Conservation (phyloP, 352 stramenopile species). For the Phytophthora meadii region DNA sequence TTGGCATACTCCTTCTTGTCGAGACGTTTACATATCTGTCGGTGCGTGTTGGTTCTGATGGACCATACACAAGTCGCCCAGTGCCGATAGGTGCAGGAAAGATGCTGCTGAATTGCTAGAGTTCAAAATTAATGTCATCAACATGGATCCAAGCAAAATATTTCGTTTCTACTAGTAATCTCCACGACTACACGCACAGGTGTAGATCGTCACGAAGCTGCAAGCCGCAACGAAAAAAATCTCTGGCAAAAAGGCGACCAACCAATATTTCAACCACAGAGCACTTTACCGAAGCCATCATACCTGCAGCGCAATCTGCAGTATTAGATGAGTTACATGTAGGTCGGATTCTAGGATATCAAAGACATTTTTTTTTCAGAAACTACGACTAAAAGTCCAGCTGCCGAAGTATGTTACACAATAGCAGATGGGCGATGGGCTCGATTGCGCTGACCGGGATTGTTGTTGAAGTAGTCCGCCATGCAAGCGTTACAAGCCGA, state of each 20-base stretch:
- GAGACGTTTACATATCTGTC: too few species aligned
- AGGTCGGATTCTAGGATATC: background rate
- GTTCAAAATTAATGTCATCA: too few species aligned
- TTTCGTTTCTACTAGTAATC: too few species aligned
- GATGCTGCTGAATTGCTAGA: background rate
- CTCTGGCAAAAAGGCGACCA: too few species aligned
- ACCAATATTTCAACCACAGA: too few species aligned
- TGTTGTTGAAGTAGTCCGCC: constrained; percentile 35
- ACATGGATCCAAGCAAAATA: background rate
- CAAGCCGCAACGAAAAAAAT: too few species aligned
- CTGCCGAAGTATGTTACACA: constrained; percentile 6
- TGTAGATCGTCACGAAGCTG: too few species aligned
- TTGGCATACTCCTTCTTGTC: background rate
- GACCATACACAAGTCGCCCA: constrained; percentile 1
- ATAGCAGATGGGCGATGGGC: background rate
- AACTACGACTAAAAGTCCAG: constrained; percentile 15
- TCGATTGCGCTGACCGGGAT: constrained; percentile 18
- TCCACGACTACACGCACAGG: too few species aligned
- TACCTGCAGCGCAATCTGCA: too few species aligned
- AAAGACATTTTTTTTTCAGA: constrained; percentile 13
- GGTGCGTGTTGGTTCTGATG: background rate
- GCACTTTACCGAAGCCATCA: too few species aligned
- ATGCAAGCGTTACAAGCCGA: constrained; percentile 18
- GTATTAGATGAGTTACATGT: too few species aligned
- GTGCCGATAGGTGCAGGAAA: too few species aligned